Evolutionary conservation across 2,329 filamentous ascomycete species (phyloP).

Genomic region (Coccinonectria pachysandricola): DNA sequence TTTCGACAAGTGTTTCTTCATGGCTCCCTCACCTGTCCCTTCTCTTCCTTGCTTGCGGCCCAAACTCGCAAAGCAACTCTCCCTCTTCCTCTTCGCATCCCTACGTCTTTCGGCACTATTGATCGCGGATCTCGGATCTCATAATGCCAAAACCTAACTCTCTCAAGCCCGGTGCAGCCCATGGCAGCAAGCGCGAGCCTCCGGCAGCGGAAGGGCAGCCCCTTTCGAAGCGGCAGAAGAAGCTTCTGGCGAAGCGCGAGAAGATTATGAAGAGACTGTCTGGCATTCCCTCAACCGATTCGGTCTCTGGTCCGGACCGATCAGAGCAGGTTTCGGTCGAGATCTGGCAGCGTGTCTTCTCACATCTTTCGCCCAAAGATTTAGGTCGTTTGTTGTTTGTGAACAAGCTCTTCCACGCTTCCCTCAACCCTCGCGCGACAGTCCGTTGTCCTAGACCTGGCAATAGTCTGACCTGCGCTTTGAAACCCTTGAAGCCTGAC

Average conservation of each 20-base stretch:
- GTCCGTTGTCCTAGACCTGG: conserved; percentile 14
- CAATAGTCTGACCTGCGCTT: conserved; percentile 14
- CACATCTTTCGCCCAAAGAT: conserved; percentile 51
- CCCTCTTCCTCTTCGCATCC: conserved; percentile 1
- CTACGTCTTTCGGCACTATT: conserved; percentile 1
- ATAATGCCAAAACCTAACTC: too few relatives aligned
- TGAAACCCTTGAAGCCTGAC: conserved; percentile 42
- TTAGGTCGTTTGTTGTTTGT: conserved; percentile 56
- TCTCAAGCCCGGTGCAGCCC: too few relatives aligned
- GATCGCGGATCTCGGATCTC: too few relatives aligned
- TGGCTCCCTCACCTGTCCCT: too few relatives aligned
- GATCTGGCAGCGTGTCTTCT: conserved; percentile 63
- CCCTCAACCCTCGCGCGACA: conserved; percentile 40
- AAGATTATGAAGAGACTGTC: too few relatives aligned
- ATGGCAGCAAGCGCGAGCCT: too few relatives aligned
- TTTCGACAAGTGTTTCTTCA: too few relatives aligned
- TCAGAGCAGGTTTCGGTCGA: conserved; percentile 40
- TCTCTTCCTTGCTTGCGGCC: conserved; percentile 6
- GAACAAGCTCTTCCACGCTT: conserved; percentile 55
- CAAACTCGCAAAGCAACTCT: conserved; percentile 4
- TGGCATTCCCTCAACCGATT: too few relatives aligned
- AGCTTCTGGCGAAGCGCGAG: too few relatives aligned
- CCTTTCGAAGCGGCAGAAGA: too few relatives aligned
- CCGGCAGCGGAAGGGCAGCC: too few relatives aligned
- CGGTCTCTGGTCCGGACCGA: too few relatives aligned